Conservation (phyloP, 1,284 basidiomycete species). For the Fomitopsis palustris region DNA sequence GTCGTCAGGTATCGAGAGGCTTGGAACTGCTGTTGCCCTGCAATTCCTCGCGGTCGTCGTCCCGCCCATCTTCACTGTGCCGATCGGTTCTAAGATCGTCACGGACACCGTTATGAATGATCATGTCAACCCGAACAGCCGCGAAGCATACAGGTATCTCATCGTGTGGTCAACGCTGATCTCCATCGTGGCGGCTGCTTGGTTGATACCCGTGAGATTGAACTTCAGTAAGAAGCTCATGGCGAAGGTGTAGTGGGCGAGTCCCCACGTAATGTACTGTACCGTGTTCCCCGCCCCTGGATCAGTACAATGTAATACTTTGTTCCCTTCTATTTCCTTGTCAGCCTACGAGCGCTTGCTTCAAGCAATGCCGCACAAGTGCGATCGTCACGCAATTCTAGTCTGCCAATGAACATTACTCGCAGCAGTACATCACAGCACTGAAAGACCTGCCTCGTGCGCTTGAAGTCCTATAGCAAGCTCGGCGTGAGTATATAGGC, state of each 20-base stretch:
- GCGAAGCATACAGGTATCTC: conserved; percentile 3
- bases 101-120: not conserved
- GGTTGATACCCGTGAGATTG: conserved; percentile 2
- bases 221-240: conserved; percentile 1
- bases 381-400: too few relatives aligned
- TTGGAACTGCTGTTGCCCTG: conserved; percentile 4
- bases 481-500: too few relatives aligned
- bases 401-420: too few relatives aligned
- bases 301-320: too few relatives aligned
- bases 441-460: too few relatives aligned
- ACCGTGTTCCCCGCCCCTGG: too few relatives aligned
- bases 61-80: conserved; percentile 6
- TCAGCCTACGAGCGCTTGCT: too few relatives aligned
- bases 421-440: too few relatives aligned
- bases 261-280: too few relatives aligned
- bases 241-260: conserved; percentile 3
- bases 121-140: not conserved
- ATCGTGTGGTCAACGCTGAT: conserved; percentile 3
- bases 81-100: conserved; percentile 5
- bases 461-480: too few relatives aligned
- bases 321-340: too few relatives aligned
- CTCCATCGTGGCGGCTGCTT: not conserved
- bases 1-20: not conserved
- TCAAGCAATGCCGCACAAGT: too few relatives aligned
- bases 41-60: conserved; percentile 6